These are phyloP conservation scores for Podospora conica DNA, from an alignment of 495 filamentous ascomycete genomes.

Conservation along the genomic window DNA sequence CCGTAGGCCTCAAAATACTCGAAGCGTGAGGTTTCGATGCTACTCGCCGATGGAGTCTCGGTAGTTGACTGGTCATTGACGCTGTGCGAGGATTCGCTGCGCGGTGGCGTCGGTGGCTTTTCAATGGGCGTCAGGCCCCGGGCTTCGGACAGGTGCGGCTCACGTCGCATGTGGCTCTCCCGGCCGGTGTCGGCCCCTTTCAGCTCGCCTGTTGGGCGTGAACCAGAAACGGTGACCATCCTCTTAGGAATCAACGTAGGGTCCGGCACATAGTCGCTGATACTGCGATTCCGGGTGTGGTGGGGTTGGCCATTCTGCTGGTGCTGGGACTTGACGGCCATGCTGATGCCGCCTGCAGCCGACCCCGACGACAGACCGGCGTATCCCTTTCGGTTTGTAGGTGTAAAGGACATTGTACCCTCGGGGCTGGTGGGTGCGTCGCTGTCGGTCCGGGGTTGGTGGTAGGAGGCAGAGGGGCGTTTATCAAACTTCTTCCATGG, in stretches of 20 bases:
- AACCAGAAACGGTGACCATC: conserved; percentile 64
- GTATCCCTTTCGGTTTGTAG: conserved; percentile 48
- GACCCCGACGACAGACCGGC: conserved; percentile 36
- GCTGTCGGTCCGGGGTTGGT: conserved; percentile 39
- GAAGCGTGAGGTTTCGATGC: conserved; percentile 33
- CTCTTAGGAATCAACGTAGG: conserved; percentile 59
- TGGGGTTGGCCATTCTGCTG: conserved; percentile 33
- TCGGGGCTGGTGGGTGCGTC: conserved; percentile 44
- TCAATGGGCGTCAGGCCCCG: conserved; percentile 58
- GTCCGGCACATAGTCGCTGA: conserved; percentile 81
- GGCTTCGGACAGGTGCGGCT: conserved; percentile 71
- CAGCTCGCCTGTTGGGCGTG: conserved; percentile 41
- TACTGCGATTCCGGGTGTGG: conserved; percentile 62
- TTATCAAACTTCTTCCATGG: conserved; percentile 55
- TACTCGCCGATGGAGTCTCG: conserved; percentile 17
- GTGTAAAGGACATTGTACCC: conserved; percentile 41
- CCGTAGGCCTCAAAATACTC: conserved; percentile 60
- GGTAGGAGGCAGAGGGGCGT: conserved; percentile 24
- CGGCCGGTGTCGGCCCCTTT: conserved; percentile 37
- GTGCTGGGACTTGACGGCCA: conserved; percentile 28
- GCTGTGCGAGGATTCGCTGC: conserved; percentile 49
- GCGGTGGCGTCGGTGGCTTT: conserved; percentile 71
- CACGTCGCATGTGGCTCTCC: conserved; percentile 61
- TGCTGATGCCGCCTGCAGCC: conserved; percentile 24
- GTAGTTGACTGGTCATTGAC: conserved; percentile 34